Base-by-base conservation (phyloP, 257 asterid genomes). In the Lycium barbarum region DNA sequence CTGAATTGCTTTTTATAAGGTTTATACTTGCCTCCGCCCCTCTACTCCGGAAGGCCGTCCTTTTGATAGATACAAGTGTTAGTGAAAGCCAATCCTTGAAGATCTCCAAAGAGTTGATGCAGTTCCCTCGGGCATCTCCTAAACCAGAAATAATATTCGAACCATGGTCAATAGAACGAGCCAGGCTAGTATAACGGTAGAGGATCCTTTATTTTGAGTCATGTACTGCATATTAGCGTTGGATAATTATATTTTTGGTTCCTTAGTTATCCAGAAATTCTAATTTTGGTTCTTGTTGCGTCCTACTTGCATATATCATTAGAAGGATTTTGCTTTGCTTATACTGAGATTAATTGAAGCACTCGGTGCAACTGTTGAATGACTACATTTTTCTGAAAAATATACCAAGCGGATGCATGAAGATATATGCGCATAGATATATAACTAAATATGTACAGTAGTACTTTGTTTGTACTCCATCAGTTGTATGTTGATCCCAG, bases 391-490 rank as follows among this genome's bases (percentile, higher is more conserved):
- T 54, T 12, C 59, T 54, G 18, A 49, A 49, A 12, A 49, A 49
- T 49, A 49, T 7, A 3, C 54, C 54, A 49, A 49, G 18, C 6
- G 2, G 5, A 54, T 54, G 59, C 59, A 12, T 54, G 17, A 54
- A 12, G 59, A 54, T 54, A 54, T 14, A 54, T 0, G 5, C 17
- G 8, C 8, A 7, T 49, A 49, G 54, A 49, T 8, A 49, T 49
- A 49, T 8, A 49, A 49, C 54, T 49, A 49, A 49, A 49, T 49
- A 49, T 49, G 54, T 49, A 49, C 11, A 49, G 13, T 49, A 49
- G 54, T 49, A 49, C 54, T 49, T 20, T 20, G 36, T 63, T 22
- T 94, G 33, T 26, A 38, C 43, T 38, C 43, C 43, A 38, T 38
- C 43, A 38, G 43, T 38, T 38, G 43, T 38, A 38, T 38, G 43